A percentile compares a stretch with the other conserved stretches of the same genome.
Evolutionary conservation across 306 rosid species (phyloP).

Genomic region (Herpetospermum pedunculosum): DNA sequence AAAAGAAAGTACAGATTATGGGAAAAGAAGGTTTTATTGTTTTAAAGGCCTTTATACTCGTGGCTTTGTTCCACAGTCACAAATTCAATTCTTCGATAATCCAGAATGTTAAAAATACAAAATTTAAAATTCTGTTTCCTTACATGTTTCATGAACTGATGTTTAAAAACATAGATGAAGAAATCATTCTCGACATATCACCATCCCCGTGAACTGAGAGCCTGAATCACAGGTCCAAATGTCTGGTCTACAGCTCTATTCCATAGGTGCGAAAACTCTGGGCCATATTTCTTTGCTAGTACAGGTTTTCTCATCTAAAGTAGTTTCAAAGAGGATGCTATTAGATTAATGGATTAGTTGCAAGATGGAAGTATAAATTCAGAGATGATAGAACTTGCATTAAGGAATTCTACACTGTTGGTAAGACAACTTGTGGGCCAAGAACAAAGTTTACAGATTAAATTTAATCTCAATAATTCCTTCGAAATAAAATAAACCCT

Average conservation of each 20-base stretch:
- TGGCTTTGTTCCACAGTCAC: not conserved
- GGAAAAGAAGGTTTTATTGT: not conserved
- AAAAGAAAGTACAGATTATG: not conserved
- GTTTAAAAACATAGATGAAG: not conserved
- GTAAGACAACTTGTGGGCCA: not conserved
- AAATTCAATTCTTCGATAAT: not conserved
- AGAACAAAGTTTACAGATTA: not conserved
- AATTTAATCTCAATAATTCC: not conserved
- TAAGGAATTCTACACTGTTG: not conserved
- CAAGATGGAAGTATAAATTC: not conserved
- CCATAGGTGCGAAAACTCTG: conserved; percentile 63
- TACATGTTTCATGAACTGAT: not conserved
- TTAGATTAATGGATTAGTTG: not conserved
- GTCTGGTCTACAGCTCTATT: conserved; percentile 72
- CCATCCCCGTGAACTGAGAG: conserved; percentile 87
- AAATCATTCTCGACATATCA: conserved; percentile 18
- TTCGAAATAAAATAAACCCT: not conserved
- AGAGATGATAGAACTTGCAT: not conserved
- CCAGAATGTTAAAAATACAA: not conserved
- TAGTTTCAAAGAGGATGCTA: conserved; percentile 10
- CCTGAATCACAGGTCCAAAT: conserved; percentile 58
- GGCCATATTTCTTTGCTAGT: conserved; percentile 48
- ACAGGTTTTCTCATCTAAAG: conserved; percentile 49
- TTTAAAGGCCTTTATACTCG: not conserved
- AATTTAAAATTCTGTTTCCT: not conserved